These are phyloP conservation scores for Lepidium aucheri DNA, from an alignment of 345 rosid species.

Conservation along the genomic window DNA sequence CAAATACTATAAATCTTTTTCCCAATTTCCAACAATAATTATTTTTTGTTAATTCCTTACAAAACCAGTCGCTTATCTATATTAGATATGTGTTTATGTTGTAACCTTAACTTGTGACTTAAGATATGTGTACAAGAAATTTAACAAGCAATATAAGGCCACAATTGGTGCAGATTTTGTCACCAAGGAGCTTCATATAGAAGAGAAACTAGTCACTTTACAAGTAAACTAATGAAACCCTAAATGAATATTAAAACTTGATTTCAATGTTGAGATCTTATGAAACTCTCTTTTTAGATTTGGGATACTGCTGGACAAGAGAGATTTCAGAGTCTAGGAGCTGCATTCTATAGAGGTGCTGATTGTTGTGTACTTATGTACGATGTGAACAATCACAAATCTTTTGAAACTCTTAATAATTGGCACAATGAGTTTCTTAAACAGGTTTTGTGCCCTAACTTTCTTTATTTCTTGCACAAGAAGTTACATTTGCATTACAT, in stretches of 20 bases:
- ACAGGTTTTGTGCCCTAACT: conserved; percentile 48
- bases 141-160: conserved; percentile 70
- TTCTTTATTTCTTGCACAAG: neutral
- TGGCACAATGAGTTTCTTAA: conserved; percentile 73
- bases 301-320: conserved; percentile 99
- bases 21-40: too few relatives aligned
- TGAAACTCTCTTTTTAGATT: conserved; percentile 33
- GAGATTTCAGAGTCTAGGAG: conserved; percentile 77
- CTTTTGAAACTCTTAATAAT: conserved; percentile 58
- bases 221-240: conserved; percentile 36
- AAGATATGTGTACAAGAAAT: conserved; percentile 81
- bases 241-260: too few relatives aligned
- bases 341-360: conserved; percentile 86
- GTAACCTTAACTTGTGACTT: conserved; percentile 21
- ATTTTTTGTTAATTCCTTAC: too few relatives aligned
- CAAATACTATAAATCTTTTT: too few relatives aligned
- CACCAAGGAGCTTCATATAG: conserved; percentile 77
- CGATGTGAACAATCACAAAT: conserved; percentile 53
- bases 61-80: too few relatives aligned
- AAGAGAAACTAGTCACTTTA: conserved; percentile 64
- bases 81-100: neutral
- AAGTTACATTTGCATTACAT: neutral
- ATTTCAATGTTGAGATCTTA: neutral
- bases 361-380: conserved; percentile 80
- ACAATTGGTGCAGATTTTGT: conserved; percentile 94